Evolutionary conservation across 257 asterid species (phyloP).

Genomic region (Rehmannia glutinosa): DNA sequence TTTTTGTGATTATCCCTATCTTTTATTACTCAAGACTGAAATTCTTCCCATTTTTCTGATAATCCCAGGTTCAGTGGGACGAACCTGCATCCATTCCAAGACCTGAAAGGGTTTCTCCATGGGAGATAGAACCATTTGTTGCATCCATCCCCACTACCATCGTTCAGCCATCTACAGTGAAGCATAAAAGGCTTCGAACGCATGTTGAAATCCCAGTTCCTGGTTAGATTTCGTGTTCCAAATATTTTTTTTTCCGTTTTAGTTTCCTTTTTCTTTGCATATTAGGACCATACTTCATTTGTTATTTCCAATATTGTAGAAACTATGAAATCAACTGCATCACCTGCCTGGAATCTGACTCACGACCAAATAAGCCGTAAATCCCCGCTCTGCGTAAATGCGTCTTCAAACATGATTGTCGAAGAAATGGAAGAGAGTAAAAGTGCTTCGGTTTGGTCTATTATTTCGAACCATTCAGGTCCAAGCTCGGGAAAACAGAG

Average conservation of each 20-base stretch:
- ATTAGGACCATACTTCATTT: constrained; percentile 6
- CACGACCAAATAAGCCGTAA: constrained; percentile 30
- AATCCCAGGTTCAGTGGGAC: constrained; percentile 76
- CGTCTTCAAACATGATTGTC: constrained; percentile 31
- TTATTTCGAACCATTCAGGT: constrained; percentile 36
- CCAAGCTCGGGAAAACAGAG: constrained; percentile 28
- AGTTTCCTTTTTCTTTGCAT: not conserved
- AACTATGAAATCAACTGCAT: constrained; percentile 35
- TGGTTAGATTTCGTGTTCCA: constrained; percentile 30
- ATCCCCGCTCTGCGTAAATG: constrained; percentile 26
- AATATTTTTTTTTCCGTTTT: not conserved
- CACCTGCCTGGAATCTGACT: constrained; percentile 57
- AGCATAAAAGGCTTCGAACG: constrained; percentile 54
- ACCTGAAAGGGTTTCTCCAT: constrained; percentile 78
- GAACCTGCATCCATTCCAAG: constrained; percentile 61
- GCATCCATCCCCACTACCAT: constrained; percentile 39
- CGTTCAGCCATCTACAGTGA: constrained; percentile 34
- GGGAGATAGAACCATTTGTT: constrained; percentile 78
- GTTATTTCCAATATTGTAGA: constrained; percentile 28
- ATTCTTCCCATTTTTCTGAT: not conserved
- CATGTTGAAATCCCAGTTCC: constrained; percentile 39
- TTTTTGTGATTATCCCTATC: too few relatives aligned
- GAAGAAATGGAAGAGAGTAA: constrained; percentile 55
- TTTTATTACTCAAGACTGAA: constrained; percentile 2
- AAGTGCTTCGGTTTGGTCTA: constrained; percentile 57